Evolutionary conservation across 2,329 filamentous ascomycete species (phyloP).

Genomic region (Pseudogymnoascus sp.): DNA sequence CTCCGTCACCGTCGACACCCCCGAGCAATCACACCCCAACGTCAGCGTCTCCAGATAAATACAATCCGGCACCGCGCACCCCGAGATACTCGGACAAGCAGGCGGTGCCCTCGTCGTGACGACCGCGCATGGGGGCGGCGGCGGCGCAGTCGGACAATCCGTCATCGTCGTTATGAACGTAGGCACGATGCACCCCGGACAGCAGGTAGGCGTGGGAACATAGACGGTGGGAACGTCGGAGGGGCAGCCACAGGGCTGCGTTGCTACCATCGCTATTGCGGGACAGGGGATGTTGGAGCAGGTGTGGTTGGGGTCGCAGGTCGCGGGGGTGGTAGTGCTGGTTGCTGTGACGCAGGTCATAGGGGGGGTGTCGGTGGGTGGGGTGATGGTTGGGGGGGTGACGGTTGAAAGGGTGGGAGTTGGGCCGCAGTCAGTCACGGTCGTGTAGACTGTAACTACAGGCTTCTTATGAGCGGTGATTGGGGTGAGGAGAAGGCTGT

Average conservation of each 20-base stretch:
- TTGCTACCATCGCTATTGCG: not conserved
- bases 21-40: not conserved
- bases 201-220: not conserved
- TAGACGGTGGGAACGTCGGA: not conserved
- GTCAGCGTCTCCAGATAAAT: not conserved
- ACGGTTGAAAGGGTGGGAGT: not conserved
- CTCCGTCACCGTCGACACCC: not conserved
- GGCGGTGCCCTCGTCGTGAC: not conserved
- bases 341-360: not conserved
- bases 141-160: not conserved
- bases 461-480: not conserved
- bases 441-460: not conserved
- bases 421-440: not conserved
- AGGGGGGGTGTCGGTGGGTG: too few relatives aligned
- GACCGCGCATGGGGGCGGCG: not conserved
- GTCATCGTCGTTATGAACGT: not conserved
- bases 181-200: not conserved
- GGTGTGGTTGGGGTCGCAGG: not conserved
- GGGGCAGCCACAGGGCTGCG: not conserved
- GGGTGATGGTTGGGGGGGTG: not conserved
- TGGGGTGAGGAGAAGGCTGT: not conserved
- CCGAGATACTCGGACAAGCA: not conserved
- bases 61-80: not conserved
- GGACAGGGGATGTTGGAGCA: not conserved
- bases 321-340: not conserved